Evolutionary conservation across 2,329 filamentous ascomycete species (phyloP), one percentile per base, ranked within the genome.

Genomic region (Westerdykella sp.): DNA sequence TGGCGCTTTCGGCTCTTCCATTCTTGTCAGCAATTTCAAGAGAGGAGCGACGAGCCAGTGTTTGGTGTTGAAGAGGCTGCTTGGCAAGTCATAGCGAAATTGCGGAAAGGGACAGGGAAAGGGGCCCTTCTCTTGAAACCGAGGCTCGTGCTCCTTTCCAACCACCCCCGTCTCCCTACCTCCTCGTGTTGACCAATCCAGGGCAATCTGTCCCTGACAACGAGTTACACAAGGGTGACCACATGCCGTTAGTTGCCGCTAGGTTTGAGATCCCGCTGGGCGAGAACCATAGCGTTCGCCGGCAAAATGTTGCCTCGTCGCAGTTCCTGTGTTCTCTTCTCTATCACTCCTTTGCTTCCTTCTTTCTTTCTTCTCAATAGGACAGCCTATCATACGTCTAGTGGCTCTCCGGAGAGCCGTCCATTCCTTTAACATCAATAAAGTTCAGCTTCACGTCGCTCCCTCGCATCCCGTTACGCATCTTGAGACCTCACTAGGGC

Each of bases 401-500:
- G 56, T 65, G 61, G 63, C 58, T 66, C 63, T 59, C 49, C 48
- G 48, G 58, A 62, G 65, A 55, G 53, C 66, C 56, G 65, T 68
- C 66, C 66, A 60, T 56, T 69, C 66, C 59, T 68, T 69, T 54
- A 41, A 46, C 18, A 14, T 31, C 16, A 45, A 38, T 47, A 42
- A 49, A 43, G 50, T 53, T 39, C 46, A 42, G 50, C 39, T 54
- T 51, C 41, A 46, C 37, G 44, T 51, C 53, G 40, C 47, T 58
- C 49, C 45, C 56, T 54, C 45, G 42, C 50, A 49, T 42, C 34
- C 42, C 46, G 47, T 46, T 54, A 49, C 53, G 34, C 45, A 40
- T 50, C 48, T 48, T 62, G 59, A 62, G 55, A 64, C 57, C 49
- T 53, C 37, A 54, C 57, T 62, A 63, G 53, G 47, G 38, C 39